A percentile compares a stretch with the other conserved stretches of the same genome.
Evolutionary conservation across 768 basidiomycete genomes (phyloP).

Genomic region (Phanerodontia chrysosporium): DNA sequence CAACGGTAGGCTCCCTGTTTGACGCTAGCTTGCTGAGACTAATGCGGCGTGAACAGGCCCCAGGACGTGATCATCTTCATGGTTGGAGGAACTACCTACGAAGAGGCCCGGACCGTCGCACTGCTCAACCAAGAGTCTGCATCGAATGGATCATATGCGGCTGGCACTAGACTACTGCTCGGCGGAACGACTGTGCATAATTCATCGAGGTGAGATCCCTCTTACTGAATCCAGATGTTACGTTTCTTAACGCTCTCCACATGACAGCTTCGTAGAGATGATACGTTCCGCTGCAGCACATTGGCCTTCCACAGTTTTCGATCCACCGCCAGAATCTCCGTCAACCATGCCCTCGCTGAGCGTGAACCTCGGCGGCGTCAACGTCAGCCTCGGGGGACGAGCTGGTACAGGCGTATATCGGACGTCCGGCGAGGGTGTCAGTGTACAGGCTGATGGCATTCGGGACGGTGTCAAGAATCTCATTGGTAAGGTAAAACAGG

Average conservation of each 20-base stretch:
- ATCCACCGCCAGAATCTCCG: slow-evolving; percentile 71
- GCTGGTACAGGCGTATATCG: slow-evolving; percentile 83
- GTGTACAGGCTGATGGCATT: slow-evolving; percentile 82
- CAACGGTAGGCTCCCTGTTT: slow-evolving; percentile 49
- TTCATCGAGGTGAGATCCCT: slow-evolving; percentile 65
- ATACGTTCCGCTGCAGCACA: slow-evolving; percentile 62
- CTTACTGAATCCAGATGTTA: not conserved
- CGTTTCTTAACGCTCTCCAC: not conserved
- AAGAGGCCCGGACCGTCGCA: slow-evolving; percentile 84
- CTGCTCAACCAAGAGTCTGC: slow-evolving; percentile 80
- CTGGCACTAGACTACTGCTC: slow-evolving; percentile 75
- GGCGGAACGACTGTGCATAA: slow-evolving; percentile 97
- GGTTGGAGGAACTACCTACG: slow-evolving; percentile 94
- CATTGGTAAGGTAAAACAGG: slow-evolving; percentile 85
- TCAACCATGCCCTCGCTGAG: slow-evolving; percentile 78
- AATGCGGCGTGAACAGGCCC: slow-evolving; percentile 47
- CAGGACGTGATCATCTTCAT: slow-evolving; percentile 97
- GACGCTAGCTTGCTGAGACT: not conserved
- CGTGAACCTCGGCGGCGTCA: slow-evolving; percentile 87
- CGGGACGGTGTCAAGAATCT: slow-evolving; percentile 85
- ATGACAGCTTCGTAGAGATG: slow-evolving; percentile 82
- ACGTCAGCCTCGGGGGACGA: slow-evolving; percentile 88
- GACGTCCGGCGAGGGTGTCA: slow-evolving; percentile 63
- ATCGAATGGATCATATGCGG: slow-evolving; percentile 41
- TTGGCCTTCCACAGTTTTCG: slow-evolving; percentile 65